phyloP scores from a whole-genome alignment of 169 alveolate species.

The Cryptosporidium parvum region DNA sequence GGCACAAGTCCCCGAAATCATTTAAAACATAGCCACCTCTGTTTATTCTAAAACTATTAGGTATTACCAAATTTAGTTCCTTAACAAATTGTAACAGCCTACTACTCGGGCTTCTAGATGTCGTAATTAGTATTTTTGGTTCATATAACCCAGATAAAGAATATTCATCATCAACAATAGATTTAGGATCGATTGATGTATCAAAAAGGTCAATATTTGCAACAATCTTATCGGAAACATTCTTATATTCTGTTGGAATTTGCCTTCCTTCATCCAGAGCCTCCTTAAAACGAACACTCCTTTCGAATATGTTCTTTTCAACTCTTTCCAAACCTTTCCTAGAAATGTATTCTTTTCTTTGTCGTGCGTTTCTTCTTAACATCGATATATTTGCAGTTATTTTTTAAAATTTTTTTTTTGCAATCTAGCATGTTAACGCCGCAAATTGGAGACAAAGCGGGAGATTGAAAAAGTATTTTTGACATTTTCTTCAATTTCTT shows the following conservation, averaged over 20 bases:
- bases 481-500: neutral
- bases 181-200: constrained; percentile 86
- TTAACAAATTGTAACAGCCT: constrained; percentile 94
- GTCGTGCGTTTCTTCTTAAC: constrained; percentile 94
- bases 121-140: constrained; percentile 96
- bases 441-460: constrained; percentile 72
- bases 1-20: constrained; percentile 93
- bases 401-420: neutral
- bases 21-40: constrained; percentile 96
- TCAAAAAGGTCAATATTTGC: constrained; percentile 88
- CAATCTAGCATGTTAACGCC: neutral
- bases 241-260: constrained; percentile 88
- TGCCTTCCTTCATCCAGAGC: constrained; percentile 89
- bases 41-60: constrained; percentile 95
- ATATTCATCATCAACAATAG: constrained; percentile 93
- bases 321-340: constrained; percentile 91
- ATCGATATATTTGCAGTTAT: constrained; percentile 75
- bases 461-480: neutral
- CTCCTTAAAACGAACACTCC: constrained; percentile 87
- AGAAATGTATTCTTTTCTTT: constrained; percentile 95
- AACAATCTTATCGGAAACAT: constrained; percentile 84
- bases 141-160: constrained; percentile 90
- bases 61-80: constrained; percentile 94
- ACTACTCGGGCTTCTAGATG: constrained; percentile 95
- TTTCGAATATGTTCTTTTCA: constrained; percentile 88